Evolutionary conservation across 2,329 filamentous ascomycete genomes (phyloP).

Genomic region (Penicillium nordicum): DNA sequence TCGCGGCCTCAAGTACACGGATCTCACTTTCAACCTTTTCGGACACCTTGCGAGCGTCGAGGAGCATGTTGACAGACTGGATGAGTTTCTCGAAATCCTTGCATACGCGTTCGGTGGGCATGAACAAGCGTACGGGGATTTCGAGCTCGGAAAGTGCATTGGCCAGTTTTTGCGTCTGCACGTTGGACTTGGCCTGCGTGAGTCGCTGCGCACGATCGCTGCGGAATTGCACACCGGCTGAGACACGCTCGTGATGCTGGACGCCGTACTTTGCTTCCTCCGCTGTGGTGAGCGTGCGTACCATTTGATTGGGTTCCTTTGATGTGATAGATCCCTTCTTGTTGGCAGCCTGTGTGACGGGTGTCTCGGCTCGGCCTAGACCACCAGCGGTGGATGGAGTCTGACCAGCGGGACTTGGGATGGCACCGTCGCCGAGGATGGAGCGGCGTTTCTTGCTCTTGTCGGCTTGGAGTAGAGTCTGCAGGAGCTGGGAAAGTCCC

Average conservation of each 20-base stretch:
- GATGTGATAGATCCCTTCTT: constrained; percentile 38
- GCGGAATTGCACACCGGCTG: constrained; percentile 83
- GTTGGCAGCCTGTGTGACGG: constrained; percentile 28
- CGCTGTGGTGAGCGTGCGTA: constrained; percentile 68
- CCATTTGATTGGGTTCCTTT: constrained; percentile 49
- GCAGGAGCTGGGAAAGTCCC: constrained; percentile 74
- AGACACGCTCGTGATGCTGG: constrained; percentile 76
- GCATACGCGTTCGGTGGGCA: constrained; percentile 50
- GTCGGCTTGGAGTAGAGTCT: constrained; percentile 77
- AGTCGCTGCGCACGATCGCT: constrained; percentile 55
- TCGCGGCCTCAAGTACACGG: constrained; percentile 44
- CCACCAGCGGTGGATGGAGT: constrained; percentile 42
- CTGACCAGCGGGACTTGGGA: constrained; percentile 54
- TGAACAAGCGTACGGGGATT: constrained; percentile 46
- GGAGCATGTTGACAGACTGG: constrained; percentile 45
- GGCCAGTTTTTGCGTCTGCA: constrained; percentile 49
- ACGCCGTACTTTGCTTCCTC: constrained; percentile 82
- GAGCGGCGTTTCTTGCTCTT: constrained; percentile 86
- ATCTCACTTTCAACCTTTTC: constrained; percentile 50
- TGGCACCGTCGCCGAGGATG: constrained; percentile 57
- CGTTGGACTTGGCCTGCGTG: constrained; percentile 50
- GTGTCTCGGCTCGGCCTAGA: constrained; percentile 38
- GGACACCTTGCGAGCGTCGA: constrained; percentile 47
- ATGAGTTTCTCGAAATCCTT: constrained; percentile 50
- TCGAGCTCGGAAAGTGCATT: constrained; percentile 48